Base-by-base conservation (phyloP, 768 basidiomycete genomes). In the Piloderma croceum region DNA sequence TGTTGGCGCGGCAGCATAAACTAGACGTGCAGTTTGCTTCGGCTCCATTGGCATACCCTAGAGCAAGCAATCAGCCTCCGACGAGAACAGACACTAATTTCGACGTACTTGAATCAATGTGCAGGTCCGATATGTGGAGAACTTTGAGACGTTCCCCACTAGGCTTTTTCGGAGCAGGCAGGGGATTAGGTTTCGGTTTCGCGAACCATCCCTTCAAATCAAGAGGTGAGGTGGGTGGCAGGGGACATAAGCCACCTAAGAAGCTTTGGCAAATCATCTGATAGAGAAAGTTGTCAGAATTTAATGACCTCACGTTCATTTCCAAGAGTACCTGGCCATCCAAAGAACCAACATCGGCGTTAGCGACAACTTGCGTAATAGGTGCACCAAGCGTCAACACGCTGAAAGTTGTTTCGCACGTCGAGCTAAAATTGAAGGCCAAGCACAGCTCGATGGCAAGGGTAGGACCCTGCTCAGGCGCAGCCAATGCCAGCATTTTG, bases 111-210 rank as follows among this genome's bases (percentile, higher is more conserved):
- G 84, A 79, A 57, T 88, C 85, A 37, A 89, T 60, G 56, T 87
- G 86, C 42, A 84, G 67, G 52, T 88, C 85, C 1, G 83, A 84
- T n/a, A 89, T 41, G 54, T 88, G 86, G 42, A 89, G 59, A 0
- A 87, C 77, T 54, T 83, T 86, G 31, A 86, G 62, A 25, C 76
- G 68, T 50, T 83, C 59, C 10, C 83, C 83, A 32, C 76, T 83
- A 12, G 73, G 70, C 54, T 69, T 67, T 56, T 70, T 81, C 0
- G 69, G 67, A 7, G 65, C 45, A n/a, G 81, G 82, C 10, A 80
- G 69, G 4, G 79, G 78, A 21, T 71, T 69, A 1, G 85, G 85
- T 54, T 88, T 89, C 3, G 83, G 81, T 57, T 84, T 88, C 21
- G 73, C 65, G 59, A 88, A 89, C 80, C 84, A 88, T 10, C 62